Percentiles rank a stretch among this genome's conserved stretches.
These are phyloP conservation scores for Penicillium occitanis DNA, from an alignment of 2,329 filamentous ascomycete species.

Conservation along the genomic window DNA sequence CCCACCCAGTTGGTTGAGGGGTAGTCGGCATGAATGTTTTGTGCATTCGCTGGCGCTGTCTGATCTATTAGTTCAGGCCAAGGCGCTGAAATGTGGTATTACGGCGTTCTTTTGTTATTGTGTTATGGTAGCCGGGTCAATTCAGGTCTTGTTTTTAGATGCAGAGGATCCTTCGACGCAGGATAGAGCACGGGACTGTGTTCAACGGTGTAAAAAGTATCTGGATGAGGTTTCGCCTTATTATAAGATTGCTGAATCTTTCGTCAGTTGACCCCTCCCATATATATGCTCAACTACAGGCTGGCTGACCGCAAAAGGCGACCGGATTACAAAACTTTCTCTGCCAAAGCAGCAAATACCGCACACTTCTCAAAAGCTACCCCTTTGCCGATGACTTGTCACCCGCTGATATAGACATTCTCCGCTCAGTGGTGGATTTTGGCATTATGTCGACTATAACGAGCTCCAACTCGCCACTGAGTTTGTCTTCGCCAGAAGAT, in stretches of 20 bases:
- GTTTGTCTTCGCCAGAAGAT: not conserved
- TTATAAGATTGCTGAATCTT: constrained; percentile 1
- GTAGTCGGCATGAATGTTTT: not conserved
- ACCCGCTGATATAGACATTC: not conserved
- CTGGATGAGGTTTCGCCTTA: not conserved
- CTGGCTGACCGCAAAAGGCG: not conserved
- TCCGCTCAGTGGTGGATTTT: not conserved
- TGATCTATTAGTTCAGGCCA: constrained; percentile 28
- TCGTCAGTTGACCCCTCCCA: not conserved
- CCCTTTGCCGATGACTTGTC: not conserved
- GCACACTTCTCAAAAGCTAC: not conserved
- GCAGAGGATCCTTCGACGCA: not conserved
- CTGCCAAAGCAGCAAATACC: constrained; percentile 3
- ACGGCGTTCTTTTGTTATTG: constrained; percentile 29
- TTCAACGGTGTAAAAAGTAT: not conserved
- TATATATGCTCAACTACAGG: not conserved
- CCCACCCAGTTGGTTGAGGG: constrained; percentile 1
- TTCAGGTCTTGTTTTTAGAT: constrained; percentile 23
- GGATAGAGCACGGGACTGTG: not conserved
- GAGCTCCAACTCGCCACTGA: not conserved
- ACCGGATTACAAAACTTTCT: constrained; percentile 1
- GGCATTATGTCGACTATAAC: not conserved
- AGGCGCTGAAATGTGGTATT: constrained; percentile 27
- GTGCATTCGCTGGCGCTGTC: constrained; percentile 25
- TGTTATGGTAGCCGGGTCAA: constrained; percentile 27